Conservation (phyloP, 306 rosid species). For the Citrullus colocynthis region DNA sequence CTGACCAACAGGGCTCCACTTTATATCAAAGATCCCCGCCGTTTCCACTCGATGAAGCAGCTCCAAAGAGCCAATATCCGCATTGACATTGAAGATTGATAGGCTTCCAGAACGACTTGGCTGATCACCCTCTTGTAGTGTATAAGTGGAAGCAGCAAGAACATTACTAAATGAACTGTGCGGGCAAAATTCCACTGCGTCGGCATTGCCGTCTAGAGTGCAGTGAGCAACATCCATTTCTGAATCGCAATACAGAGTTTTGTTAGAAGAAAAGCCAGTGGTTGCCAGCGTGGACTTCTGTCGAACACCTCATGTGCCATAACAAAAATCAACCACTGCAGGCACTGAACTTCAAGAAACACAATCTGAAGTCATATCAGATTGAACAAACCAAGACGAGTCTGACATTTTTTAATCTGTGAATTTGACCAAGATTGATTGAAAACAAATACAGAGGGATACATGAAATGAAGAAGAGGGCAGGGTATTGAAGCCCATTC, state of each 20-base stretch:
- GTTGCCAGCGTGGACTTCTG: slow-evolving; percentile 11
- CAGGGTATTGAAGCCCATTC: slow-evolving; percentile 42
- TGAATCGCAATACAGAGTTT: background rate
- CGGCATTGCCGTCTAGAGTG: slow-evolving; percentile 73
- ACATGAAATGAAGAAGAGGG: slow-evolving; percentile 88
- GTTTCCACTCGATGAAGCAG: slow-evolving; percentile 35
- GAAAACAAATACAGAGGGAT: slow-evolving; percentile 45
- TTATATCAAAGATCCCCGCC: slow-evolving; percentile 67
- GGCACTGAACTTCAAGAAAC: background rate
- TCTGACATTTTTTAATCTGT: no score
- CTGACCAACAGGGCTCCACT: slow-evolving; percentile 57
- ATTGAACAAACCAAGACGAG: no score
- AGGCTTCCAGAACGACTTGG: slow-evolving; percentile 66
- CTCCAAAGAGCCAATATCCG: slow-evolving; percentile 25
- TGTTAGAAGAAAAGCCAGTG: background rate
- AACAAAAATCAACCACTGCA: background rate
- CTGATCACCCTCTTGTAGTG: slow-evolving; percentile 54
- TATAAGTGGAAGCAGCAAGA: slow-evolving; percentile 76
- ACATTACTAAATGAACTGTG: slow-evolving; percentile 34
- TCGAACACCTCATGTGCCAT: slow-evolving; percentile 14
- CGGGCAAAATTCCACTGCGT: slow-evolving; percentile 82
- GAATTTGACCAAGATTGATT: background rate
- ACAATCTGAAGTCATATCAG: no score
- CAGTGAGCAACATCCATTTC: slow-evolving; percentile 70
- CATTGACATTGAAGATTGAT: slow-evolving; percentile 44